Evolutionary conservation across 495 filamentous ascomycete species (phyloP).

Genomic region (Penicillium canariense): DNA sequence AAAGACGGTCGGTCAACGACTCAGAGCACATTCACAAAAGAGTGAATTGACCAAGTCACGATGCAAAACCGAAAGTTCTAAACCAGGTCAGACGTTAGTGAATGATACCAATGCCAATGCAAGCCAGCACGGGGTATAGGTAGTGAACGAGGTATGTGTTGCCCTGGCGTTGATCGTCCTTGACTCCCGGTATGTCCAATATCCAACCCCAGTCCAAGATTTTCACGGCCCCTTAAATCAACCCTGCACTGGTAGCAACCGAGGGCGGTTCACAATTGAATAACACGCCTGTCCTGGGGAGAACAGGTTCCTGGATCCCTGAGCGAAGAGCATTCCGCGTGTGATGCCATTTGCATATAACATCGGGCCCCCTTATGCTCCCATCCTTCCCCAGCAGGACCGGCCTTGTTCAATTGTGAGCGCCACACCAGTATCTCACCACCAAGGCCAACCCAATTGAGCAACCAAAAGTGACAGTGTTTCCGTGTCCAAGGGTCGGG

Average conservation of each 20-base stretch:
- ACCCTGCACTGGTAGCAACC: constrained; percentile 3
- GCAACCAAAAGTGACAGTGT: background rate
- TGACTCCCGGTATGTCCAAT: constrained; percentile 19
- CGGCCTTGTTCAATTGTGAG: background rate
- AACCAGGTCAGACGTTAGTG: constrained; percentile 6
- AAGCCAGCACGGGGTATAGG: background rate
- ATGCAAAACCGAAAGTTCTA: constrained; percentile 3
- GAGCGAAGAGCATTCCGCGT: constrained; percentile 16
- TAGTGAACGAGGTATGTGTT: constrained; percentile 24
- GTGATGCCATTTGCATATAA: constrained; percentile 12
- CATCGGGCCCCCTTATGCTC: constrained; percentile 5
- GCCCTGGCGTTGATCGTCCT: constrained; percentile 21
- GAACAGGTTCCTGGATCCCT: background rate
- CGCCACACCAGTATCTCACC: background rate
- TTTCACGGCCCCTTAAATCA: constrained; percentile 20
- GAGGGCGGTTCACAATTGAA: constrained; percentile 13
- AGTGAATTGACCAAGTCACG: constrained; percentile 2
- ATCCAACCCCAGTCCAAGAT: constrained; percentile 14
- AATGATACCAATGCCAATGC: background rate
- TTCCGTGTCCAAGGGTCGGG: background rate
- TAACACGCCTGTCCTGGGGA: constrained; percentile 6
- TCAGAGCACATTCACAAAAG: constrained; percentile 18
- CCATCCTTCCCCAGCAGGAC: background rate
- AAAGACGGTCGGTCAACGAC: constrained; percentile 18
- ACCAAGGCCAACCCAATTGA: background rate